Percentiles rank a stretch among this genome's conserved stretches.
phyloP scores from a whole-genome alignment of 352 stramenopile species.

The Globisporangium lucens region DNA sequence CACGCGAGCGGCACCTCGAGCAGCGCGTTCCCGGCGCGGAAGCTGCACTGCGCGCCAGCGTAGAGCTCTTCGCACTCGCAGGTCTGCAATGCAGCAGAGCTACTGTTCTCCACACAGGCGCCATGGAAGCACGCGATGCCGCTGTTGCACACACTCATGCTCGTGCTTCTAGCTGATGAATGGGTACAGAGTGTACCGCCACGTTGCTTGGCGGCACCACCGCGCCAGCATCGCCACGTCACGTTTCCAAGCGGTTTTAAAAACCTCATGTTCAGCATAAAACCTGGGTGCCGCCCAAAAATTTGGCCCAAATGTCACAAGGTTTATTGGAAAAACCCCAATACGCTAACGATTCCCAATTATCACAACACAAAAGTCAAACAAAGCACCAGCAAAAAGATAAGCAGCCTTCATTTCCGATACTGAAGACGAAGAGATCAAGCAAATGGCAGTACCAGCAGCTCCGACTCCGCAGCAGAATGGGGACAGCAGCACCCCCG shows the following conservation, averaged over 20 bases:
- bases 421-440: not conserved
- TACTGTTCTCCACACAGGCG: conserved; percentile 26
- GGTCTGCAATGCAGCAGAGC: conserved; percentile 8
- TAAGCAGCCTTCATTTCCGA: not conserved
- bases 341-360: too few species aligned
- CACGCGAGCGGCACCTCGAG: conserved; percentile 52
- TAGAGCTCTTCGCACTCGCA: conserved; percentile 54
- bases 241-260: not conserved
- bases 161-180: not conserved
- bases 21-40: conserved; percentile 35
- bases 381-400: not conserved
- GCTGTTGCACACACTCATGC: conserved; percentile 9
- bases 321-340: not conserved
- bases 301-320: not conserved
- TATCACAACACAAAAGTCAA: not conserved
- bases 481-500: not conserved
- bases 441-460: not conserved
- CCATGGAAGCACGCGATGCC: conserved; percentile 48
- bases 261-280: not conserved
- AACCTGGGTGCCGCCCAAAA: not conserved
- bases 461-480: not conserved
- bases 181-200: not conserved
- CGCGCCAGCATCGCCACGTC: not conserved
- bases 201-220: not conserved
- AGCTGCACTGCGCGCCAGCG: conserved; percentile 41